Evolutionary conservation across 805 yeast species (phyloP).

Genomic region (Kodamaea hsintzibuensis): DNA sequence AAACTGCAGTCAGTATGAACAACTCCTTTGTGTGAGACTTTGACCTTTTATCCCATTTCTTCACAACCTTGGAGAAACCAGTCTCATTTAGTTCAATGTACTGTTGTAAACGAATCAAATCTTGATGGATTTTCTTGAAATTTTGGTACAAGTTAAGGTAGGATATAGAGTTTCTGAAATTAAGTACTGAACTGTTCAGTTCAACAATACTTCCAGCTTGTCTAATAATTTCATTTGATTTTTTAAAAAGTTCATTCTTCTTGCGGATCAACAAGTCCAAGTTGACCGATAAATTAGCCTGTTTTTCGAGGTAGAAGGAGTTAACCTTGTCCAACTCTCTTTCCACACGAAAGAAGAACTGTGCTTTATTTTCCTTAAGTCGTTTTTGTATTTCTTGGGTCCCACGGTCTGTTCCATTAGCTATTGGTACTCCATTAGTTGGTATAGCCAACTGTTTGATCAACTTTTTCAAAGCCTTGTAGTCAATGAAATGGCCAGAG

Average conservation of each 20-base stretch:
- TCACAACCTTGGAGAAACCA: constrained; percentile 92
- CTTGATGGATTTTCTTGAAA: constrained; percentile 85
- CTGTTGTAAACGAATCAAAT: constrained; percentile 84
- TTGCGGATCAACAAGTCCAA: constrained; percentile 75
- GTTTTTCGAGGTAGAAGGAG: constrained; percentile 87
- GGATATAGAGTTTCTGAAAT: constrained; percentile 68
- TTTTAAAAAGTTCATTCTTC: constrained; percentile 51
- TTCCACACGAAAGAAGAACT: constrained; percentile 85
- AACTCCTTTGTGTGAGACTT: constrained; percentile 93
- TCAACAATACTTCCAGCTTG: constrained; percentile 3
- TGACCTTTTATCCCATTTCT: constrained; percentile 97
- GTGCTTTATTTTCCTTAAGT: constrained; percentile 86
- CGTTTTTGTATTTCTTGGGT: constrained; percentile 34
- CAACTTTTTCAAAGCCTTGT: constrained; percentile 88
- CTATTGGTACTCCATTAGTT: constrained; percentile 18
- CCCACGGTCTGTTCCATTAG: constrained; percentile 2
- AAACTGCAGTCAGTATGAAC: constrained; percentile 87
- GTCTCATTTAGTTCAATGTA: constrained; percentile 93
- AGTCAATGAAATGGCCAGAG: constrained; percentile 89
- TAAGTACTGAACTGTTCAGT: constrained; percentile 8
- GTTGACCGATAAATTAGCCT: constrained; percentile 78
- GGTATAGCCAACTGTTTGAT: constrained; percentile 74
- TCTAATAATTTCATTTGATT: constrained; percentile 15
- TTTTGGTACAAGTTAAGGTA: constrained; percentile 85
- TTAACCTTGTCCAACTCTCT: constrained; percentile 96